Base-by-base conservation (phyloP, 179 eudicot genomes). In the Dionaea muscipula region DNA sequence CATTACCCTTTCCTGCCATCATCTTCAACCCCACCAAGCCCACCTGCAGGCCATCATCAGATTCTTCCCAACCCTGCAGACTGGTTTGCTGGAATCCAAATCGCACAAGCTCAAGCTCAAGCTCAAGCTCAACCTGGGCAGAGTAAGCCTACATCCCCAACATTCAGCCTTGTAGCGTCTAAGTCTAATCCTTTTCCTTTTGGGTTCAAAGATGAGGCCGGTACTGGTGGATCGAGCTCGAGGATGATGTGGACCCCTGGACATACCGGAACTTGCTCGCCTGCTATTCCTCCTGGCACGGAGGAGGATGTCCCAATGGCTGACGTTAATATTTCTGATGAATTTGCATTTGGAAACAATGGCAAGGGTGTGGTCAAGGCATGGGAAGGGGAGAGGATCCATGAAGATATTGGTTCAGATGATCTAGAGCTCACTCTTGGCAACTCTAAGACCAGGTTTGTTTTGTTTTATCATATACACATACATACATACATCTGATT, bases 401-500 rank as follows among this genome's bases (percentile, higher is more conserved):
- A 83, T 26, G 95, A 78, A 56, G 94, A 75, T 11, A 69, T 47
- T 2, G 82, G 75, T 26, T 61, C 87, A 14, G 87, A 83, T 64
- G 95, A 81, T 59, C 83, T 86, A 39, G 91, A 86, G 69, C 91
- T 86, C 55, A 86, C 95, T 55, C 95, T 86, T 33, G 91, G 91
- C 38, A 69, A 65, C 71, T 75, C 91, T 12, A 78, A 33, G 63
- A 63, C 83, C 44, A 83, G 85, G 86, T 80, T 59, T 47, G 75
- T 51, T n/a, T n/a, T n/a, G n/a, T n/a, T n/a, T n/a, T n/a, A n/a
- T n/a, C n/a, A n/a, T n/a, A 48, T 41, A 47, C 24, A 22, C 17
- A 8, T 38, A 1, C 18, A 49, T 50, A 17, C 31, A 9, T 12
- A 21, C 47, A 56, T 6, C 51, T 31, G 36, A 4, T 31, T 31